A percentile compares a stretch with the other conserved stretches of the same genome.
These are phyloP conservation scores for Luzula sylvatica DNA, from an alignment of 176 grass and related monocot genomes.

Conservation along the genomic window DNA sequence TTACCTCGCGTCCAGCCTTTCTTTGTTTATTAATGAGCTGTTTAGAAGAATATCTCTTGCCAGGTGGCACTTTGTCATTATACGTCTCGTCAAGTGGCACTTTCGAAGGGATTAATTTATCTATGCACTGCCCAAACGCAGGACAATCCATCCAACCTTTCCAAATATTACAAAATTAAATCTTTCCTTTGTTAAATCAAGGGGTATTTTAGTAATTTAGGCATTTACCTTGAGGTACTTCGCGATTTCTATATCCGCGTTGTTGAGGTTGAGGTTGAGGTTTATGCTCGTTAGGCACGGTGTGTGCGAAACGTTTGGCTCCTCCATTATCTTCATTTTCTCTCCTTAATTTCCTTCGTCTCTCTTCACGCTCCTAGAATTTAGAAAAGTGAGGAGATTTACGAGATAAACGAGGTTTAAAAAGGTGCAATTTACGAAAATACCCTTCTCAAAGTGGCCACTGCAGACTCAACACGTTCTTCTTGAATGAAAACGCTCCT, in stretches of 20 bases:
- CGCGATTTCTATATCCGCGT: constrained; percentile 49
- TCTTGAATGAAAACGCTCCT: constrained; percentile 46
- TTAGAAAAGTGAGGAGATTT: background rate
- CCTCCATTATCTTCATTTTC: constrained; percentile 45
- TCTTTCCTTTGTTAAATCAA: too few species aligned
- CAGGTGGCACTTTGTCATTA: constrained; percentile 72
- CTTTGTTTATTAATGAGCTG: constrained; percentile 88
- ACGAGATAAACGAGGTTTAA: background rate
- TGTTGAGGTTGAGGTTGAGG: constrained; percentile 43
- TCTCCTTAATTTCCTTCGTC: constrained; percentile 52
- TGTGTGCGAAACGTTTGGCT: constrained; percentile 32
- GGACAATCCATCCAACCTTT: constrained; percentile 98
- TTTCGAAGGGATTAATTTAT: constrained; percentile 95
- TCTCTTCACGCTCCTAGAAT: constrained; percentile 86
- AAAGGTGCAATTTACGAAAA: constrained; percentile 4
- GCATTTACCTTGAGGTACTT: constrained; percentile 66
- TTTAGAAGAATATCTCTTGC: constrained; percentile 95
- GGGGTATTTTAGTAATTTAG: too few species aligned
- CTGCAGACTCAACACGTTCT: constrained; percentile 62
- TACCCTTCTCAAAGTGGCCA: constrained; percentile 70
- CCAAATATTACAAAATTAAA: background rate
- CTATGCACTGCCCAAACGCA: constrained; percentile 78
- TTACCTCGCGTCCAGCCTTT: constrained; percentile 81
- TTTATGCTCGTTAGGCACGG: constrained; percentile 49
- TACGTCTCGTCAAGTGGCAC: constrained; percentile 96